These are phyloP conservation scores for Millerozyma miso DNA, from an alignment of 805 yeast species.

Conservation along the genomic window DNA sequence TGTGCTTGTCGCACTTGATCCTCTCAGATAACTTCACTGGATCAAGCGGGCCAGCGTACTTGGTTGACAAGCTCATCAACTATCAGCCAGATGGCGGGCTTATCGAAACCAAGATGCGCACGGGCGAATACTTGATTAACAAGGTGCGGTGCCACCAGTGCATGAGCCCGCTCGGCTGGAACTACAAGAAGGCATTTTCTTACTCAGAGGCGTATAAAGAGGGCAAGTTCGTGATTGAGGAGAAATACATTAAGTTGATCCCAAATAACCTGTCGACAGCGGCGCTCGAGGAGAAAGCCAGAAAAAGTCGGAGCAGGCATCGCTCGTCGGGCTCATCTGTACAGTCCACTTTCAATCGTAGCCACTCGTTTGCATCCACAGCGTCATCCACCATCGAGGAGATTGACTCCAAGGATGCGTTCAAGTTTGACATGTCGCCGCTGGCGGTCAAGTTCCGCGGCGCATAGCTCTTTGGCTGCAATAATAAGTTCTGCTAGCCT, in stretches of 20 bases:
- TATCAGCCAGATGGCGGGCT: slow-evolving; percentile 20
- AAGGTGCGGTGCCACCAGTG: slow-evolving; percentile 40
- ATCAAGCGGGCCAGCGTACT: slow-evolving; percentile 36
- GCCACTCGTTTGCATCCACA: not conserved
- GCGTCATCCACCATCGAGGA: not conserved
- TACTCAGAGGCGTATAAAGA: slow-evolving; percentile 38
- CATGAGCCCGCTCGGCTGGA: slow-evolving; percentile 34
- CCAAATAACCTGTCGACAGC: slow-evolving; percentile 32
- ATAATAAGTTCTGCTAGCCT: too few relatives aligned
- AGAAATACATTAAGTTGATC: slow-evolving; percentile 28
- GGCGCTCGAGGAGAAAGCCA: slow-evolving; percentile 29
- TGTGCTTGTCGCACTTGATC: slow-evolving; percentile 33
- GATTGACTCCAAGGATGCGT: not conserved
- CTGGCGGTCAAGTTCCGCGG: not conserved
- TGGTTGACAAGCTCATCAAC: slow-evolving; percentile 38
- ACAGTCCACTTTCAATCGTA: slow-evolving; percentile 3
- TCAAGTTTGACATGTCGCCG: slow-evolving; percentile 1
- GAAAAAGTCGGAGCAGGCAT: slow-evolving; percentile 12
- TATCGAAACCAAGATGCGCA: slow-evolving; percentile 34
- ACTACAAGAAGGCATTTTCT: slow-evolving; percentile 33
- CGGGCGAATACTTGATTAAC: slow-evolving; percentile 35
- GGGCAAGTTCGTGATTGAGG: slow-evolving; percentile 43
- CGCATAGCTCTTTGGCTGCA: not conserved
- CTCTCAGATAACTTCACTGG: slow-evolving; percentile 38
- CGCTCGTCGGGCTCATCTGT: slow-evolving; percentile 9